phyloP scores from a whole-genome alignment of 371 early-diverging fungal genomes.

The Nosema muscidifuracis region DNA sequence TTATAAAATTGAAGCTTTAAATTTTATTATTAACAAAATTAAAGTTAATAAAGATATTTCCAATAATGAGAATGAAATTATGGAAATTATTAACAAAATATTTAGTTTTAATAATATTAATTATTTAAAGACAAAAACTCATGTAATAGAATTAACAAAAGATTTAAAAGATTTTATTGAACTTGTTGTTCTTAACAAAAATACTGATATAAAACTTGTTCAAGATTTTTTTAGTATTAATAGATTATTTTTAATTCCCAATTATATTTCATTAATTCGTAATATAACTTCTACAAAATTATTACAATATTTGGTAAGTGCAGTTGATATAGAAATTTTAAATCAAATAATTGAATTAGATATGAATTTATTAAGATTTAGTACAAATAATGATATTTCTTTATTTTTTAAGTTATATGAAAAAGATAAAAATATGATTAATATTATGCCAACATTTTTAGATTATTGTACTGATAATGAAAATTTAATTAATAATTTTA shows the following conservation, averaged over 20 bases:
- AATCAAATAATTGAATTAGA: neutral
- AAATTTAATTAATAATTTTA: neutral
- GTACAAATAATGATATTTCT: constrained; percentile 26
- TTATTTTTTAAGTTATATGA: constrained; percentile 21
- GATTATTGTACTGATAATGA: constrained; percentile 23
- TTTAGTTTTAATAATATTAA: neutral
- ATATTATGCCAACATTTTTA: constrained; percentile 28
- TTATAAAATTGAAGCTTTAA: neutral
- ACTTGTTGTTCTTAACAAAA: neutral
- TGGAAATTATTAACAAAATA: constrained; percentile 1
- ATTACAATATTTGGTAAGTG: neutral
- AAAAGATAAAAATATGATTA: neutral
- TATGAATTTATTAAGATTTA: constrained; percentile 9
- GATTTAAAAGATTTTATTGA: neutral
- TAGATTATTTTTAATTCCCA: constrained; percentile 6
- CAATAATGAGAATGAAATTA: neutral
- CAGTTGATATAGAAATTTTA: constrained; percentile 14
- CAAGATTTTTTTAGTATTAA: constrained; percentile 17
- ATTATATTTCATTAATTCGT: constrained; percentile 16
- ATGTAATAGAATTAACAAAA: neutral
- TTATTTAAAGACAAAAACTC: neutral
- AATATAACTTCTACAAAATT: neutral
- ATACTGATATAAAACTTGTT: neutral
- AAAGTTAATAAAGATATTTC: neutral
- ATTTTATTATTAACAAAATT: neutral